A percentile compares a stretch with the other conserved stretches of the same genome.
These are phyloP conservation scores for Pyrenophora teres DNA, from an alignment of 2,329 filamentous ascomycete species.

Conservation along the genomic window DNA sequence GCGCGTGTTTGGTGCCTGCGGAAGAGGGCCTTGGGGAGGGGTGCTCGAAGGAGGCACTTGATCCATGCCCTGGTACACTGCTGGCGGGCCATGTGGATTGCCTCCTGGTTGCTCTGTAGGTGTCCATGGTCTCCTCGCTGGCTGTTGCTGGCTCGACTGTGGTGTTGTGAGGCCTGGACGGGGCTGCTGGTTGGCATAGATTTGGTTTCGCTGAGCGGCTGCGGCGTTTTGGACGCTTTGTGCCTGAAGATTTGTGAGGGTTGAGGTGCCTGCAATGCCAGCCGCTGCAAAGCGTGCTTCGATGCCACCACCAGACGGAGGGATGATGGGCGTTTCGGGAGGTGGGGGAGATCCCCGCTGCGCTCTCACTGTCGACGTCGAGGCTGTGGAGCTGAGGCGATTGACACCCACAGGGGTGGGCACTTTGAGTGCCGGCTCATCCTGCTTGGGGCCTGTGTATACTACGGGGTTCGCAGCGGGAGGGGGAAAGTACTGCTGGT, in stretches of 20 bases:
- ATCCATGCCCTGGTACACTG: constrained; percentile 85
- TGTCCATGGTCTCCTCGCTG: constrained; percentile 77
- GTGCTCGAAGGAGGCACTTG: constrained; percentile 59
- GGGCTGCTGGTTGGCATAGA: constrained; percentile 63
- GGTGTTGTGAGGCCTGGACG: constrained; percentile 56
- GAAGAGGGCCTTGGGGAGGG: constrained; percentile 44
- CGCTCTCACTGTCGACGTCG: constrained; percentile 89
- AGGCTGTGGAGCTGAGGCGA: constrained; percentile 78
- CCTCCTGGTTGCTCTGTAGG: constrained; percentile 88
- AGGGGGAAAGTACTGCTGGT: constrained; percentile 67
- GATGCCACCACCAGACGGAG: constrained; percentile 78
- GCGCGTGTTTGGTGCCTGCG: constrained; percentile 31
- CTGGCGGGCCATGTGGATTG: constrained; percentile 85
- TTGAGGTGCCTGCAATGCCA: constrained; percentile 84
- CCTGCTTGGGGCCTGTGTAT: constrained; percentile 24
- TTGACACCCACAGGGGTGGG: constrained; percentile 61
- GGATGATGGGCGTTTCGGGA: constrained; percentile 85
- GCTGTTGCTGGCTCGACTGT: constrained; percentile 48
- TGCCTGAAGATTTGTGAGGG: constrained; percentile 73
- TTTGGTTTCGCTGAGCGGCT: constrained; percentile 77
- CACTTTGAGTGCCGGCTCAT: constrained; percentile 53
- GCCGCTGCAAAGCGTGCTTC: constrained; percentile 90
- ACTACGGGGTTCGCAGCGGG: constrained; percentile 16
- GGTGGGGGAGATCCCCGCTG: constrained; percentile 92
- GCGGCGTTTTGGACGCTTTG: constrained; percentile 82